phyloP scores from a whole-genome alignment of 1,284 basidiomycete species.

The Papiliotrema terrestris region DNA sequence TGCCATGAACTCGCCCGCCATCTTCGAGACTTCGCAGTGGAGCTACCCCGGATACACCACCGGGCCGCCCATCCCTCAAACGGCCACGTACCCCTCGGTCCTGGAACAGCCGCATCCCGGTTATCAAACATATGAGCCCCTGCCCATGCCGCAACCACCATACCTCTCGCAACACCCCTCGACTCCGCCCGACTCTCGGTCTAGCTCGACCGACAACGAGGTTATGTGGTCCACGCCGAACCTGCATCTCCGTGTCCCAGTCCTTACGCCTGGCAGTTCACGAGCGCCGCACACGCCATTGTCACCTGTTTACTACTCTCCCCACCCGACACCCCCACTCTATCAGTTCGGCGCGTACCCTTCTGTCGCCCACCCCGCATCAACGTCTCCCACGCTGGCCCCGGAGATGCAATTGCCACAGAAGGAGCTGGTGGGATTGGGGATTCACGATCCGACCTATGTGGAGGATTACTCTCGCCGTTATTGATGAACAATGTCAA shows the following conservation, averaged over 20 bases:
- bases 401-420: constrained; percentile 24
- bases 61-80: constrained; percentile 19
- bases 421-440: constrained; percentile 29
- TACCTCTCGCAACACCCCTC: constrained; percentile 9
- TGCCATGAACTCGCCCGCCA: constrained; percentile 31
- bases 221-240: constrained; percentile 16
- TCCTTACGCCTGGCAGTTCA: constrained; percentile 8
- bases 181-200: constrained; percentile 20
- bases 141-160: too few species aligned
- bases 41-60: constrained; percentile 30
- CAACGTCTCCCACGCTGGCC: constrained; percentile 36
- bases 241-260: constrained; percentile 11
- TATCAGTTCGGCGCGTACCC: constrained; percentile 12
- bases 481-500: background rate
- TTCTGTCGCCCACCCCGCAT: constrained; percentile 19
- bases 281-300: constrained; percentile 13
- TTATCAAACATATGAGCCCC: constrained; percentile 8
- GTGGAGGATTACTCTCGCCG: constrained; percentile 10
- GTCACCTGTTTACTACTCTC: constrained; percentile 21
- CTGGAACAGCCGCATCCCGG: constrained; percentile 22
- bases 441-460: constrained; percentile 13
- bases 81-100: constrained; percentile 25
- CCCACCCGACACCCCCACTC: constrained; percentile 14
- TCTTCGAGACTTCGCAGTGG: constrained; percentile 35
- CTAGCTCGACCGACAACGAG: constrained; percentile 16